Evolutionary conservation across 2,329 filamentous ascomycete genomes (phyloP), one percentile per base, ranked within the genome.

Genomic region (Alternaria conjuncta): DNA sequence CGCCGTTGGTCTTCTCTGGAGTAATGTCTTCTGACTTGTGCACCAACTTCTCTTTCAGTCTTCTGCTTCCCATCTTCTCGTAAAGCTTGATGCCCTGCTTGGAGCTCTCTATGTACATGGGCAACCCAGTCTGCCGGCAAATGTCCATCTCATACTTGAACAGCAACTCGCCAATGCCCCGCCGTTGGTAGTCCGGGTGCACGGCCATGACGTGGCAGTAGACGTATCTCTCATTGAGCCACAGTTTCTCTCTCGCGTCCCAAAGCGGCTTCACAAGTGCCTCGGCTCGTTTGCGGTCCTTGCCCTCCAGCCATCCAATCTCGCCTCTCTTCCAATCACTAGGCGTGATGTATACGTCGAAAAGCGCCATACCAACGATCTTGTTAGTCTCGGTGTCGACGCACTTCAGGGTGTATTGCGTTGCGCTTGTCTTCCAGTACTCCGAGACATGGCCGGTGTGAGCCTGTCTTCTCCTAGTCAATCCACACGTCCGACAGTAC

Each of bases 41-140:
- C 9, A 83, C 76, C 20, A 82, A 71, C 15, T 75, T 80, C 44
- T 82, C 78, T 3, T 79, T 75, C 6, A 85, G 68, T 55, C 74
- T 74, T 54, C 76, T 73, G 67, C 84, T 86, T 3, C 84, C 84
- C 67, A 83, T 77, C 63, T 81, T 85, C 61, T 80, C 75, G 70
- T 86, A 86, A 26, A 86, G 73, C 8, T 73, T 74, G 41, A 79
- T 74, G 0, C 81, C 82, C 5, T 78, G 76, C 4, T 76, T 80
- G 0, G 83, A 84, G 2, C 83, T 82, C 70, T 86, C 84, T 44
- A 85, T 79, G 72, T 85, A 85, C 5, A 84, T 74, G 5, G 83
- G 83, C 28, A 85, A 63, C 13, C 70, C 70, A 20, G 78, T 70
- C 15, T 78, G 68, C 58, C 82, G 75, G 58, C 80, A 76, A 8